Evolutionary conservation across 2,329 filamentous ascomycete genomes (phyloP).

Genomic region (Colletotrichum euphorbiae): DNA sequence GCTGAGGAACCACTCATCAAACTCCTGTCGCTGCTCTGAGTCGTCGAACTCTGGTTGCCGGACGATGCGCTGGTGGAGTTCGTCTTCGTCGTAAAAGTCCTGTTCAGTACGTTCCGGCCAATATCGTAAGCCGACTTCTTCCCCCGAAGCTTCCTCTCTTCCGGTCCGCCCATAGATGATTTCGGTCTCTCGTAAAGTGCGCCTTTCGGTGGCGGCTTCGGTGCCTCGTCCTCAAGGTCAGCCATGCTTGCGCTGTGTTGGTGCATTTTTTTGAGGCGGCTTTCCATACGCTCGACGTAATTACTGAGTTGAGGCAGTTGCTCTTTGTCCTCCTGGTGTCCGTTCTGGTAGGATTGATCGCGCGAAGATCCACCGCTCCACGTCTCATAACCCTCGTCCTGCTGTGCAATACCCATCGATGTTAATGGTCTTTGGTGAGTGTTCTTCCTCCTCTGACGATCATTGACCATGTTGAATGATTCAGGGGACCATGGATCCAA

Average conservation of each 20-base stretch:
- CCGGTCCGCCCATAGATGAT: constrained; percentile 64
- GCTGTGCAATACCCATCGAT: constrained; percentile 75
- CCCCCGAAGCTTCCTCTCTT: constrained; percentile 64
- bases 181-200: constrained; percentile 65
- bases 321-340: constrained; percentile 59
- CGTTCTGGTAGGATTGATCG: constrained; percentile 55
- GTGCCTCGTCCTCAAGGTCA: constrained; percentile 62
- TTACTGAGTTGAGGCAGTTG: constrained; percentile 80
- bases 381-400: constrained; percentile 72
- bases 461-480: constrained; percentile 74
- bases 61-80: constrained; percentile 83
- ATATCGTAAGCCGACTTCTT: constrained; percentile 86
- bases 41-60: constrained; percentile 78
- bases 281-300: constrained; percentile 94
- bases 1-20: constrained; percentile 96
- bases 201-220: constrained; percentile 72
- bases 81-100: constrained; percentile 90
- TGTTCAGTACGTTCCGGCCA: constrained; percentile 73
- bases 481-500: constrained; percentile 91
- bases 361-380: constrained; percentile 67
- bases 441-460: constrained; percentile 52
- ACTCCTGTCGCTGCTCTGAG: constrained; percentile 83
- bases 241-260: constrained; percentile 64
- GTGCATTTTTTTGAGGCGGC: constrained; percentile 78
- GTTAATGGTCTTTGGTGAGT: constrained; percentile 71